phyloP scores from a whole-genome alignment of 2,329 filamentous ascomycete species.

The Pseudogymnoascus sp. region DNA sequence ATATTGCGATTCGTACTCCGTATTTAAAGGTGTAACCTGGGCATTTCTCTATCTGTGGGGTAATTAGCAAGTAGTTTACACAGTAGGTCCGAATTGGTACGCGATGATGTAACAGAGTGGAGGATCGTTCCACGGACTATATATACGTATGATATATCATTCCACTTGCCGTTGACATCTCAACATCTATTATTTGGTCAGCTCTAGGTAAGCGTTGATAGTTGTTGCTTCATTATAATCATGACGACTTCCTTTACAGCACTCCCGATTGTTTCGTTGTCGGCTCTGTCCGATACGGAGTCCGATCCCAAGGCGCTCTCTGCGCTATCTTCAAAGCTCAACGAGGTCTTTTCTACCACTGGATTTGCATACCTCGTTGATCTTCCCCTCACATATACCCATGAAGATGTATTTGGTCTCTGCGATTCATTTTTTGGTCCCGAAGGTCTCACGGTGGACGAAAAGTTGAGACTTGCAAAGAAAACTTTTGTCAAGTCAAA shows the following conservation, averaged over 20 bases:
- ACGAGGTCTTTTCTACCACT: constrained; percentile 37
- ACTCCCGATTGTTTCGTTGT: constrained; percentile 36
- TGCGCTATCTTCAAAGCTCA: constrained; percentile 31
- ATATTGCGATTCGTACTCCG: not conserved
- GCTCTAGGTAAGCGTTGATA: not conserved
- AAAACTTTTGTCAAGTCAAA: constrained; percentile 34
- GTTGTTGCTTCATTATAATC: not conserved
- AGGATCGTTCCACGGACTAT: not conserved
- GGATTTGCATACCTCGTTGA: constrained; percentile 41
- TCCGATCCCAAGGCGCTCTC: constrained; percentile 25
- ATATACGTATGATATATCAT: not conserved
- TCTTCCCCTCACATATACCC: constrained; percentile 34
- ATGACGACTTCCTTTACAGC: constrained; percentile 37
- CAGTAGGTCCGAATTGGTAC: not conserved
- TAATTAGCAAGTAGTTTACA: not conserved
- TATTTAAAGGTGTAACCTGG: not conserved
- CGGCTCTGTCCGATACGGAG: constrained; percentile 26
- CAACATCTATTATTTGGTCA: not conserved
- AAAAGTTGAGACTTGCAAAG: constrained; percentile 37
- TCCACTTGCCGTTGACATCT: not conserved
- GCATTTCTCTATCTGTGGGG: not conserved
- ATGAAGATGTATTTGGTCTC: constrained; percentile 36
- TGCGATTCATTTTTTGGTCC: constrained; percentile 33
- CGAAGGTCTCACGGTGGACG: constrained; percentile 25
- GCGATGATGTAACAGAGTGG: not conserved